These are phyloP conservation scores for Exophiala spinifera DNA, from an alignment of 2,329 filamentous ascomycete genomes.

Conservation along the genomic window DNA sequence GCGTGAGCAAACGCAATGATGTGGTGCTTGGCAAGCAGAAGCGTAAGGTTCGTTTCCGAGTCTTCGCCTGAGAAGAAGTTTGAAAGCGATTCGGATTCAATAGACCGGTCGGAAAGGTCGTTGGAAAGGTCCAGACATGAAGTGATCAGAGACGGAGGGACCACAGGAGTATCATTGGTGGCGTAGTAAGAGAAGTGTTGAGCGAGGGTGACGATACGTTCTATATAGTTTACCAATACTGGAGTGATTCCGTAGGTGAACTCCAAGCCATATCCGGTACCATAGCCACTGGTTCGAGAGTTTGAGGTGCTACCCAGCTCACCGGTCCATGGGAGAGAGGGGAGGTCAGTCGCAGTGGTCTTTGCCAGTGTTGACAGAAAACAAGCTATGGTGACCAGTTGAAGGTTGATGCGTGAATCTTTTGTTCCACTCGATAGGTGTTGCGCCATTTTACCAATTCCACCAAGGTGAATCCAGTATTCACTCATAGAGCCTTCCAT, in stretches of 20 bases:
- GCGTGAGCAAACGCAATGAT: conserved; percentile 23
- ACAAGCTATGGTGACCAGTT: conserved; percentile 22
- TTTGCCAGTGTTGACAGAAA: conserved; percentile 26
- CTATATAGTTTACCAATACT: conserved; percentile 19
- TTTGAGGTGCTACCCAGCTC: neutral
- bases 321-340: conserved; percentile 9
- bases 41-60: conserved; percentile 4
- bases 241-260: conserved; percentile 28
- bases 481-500: conserved; percentile 27
- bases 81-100: conserved; percentile 14
- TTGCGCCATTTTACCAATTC: conserved; percentile 14
- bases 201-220: conserved; percentile 11
- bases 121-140: conserved; percentile 5
- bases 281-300: neutral
- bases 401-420: conserved; percentile 12
- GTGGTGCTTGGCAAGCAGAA: conserved; percentile 21
- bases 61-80: conserved; percentile 2
- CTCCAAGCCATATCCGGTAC: conserved; percentile 15
- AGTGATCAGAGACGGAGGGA: conserved; percentile 4
- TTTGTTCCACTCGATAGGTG: conserved; percentile 1
- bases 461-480: conserved; percentile 27
- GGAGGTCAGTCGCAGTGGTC: conserved; percentile 21
- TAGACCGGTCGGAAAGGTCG: conserved; percentile 9
- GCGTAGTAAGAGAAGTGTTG: conserved; percentile 22
- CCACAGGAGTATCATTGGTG: conserved; percentile 3